Conservation (phyloP, 2,329 filamentous ascomycete species). For the Shiraia sp. region DNA sequence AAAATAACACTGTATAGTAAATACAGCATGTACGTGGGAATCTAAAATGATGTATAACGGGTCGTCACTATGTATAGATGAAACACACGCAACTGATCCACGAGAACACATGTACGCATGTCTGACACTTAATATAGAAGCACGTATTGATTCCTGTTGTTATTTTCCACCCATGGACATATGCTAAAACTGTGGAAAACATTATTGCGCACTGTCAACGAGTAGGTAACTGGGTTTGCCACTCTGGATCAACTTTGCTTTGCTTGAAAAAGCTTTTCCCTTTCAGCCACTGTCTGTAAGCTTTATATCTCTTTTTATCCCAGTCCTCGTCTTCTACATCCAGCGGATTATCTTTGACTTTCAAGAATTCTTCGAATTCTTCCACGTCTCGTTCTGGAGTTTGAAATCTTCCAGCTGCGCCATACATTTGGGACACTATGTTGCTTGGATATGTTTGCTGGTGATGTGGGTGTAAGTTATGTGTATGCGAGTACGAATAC, state of each 20-base stretch:
- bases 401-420: slow-evolving; percentile 47
- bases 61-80: too few relatives aligned
- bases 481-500: slow-evolving; percentile 25
- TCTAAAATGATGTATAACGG: too few relatives aligned
- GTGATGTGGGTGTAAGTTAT: slow-evolving; percentile 20
- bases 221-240: slow-evolving; percentile 37
- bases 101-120: too few relatives aligned
- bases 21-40: not conserved
- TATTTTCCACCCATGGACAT: too few relatives aligned
- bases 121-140: too few relatives aligned
- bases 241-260: slow-evolving; percentile 59
- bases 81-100: too few relatives aligned
- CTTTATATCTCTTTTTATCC: slow-evolving; percentile 93
- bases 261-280: slow-evolving; percentile 98
- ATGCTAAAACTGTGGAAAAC: too few relatives aligned
- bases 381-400: slow-evolving; percentile 67
- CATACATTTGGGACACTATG: slow-evolving; percentile 6
- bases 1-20: not conserved
- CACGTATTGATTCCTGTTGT: too few relatives aligned
- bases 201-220: too few relatives aligned
- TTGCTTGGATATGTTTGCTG: slow-evolving; percentile 11
- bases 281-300: slow-evolving; percentile 90
- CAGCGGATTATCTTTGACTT: slow-evolving; percentile 78
- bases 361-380: slow-evolving; percentile 77
- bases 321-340: slow-evolving; percentile 87